phyloP scores from a whole-genome alignment of 768 basidiomycete species.

The Polyporus arcularius region DNA sequence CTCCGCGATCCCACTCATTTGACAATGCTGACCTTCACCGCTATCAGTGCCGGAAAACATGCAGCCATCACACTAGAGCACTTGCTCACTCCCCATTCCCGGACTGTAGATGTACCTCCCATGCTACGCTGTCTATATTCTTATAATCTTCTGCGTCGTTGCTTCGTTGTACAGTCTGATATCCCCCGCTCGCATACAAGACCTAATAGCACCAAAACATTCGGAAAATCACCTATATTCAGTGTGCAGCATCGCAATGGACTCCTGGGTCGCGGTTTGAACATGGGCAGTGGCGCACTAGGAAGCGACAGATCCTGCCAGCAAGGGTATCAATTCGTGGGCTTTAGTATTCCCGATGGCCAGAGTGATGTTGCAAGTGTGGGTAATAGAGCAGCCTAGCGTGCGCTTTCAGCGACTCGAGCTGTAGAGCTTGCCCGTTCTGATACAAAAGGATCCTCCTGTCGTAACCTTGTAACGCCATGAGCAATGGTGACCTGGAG shows the following conservation, averaged over 20 bases:
- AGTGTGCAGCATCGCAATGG: background rate
- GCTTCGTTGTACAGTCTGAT: slow-evolving; percentile 8
- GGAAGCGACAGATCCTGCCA: no score
- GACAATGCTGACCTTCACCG: slow-evolving; percentile 7
- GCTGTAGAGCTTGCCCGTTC: no score
- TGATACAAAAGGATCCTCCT: no score
- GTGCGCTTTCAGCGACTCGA: no score
- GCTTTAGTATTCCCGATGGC: no score
- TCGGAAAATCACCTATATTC: background rate
- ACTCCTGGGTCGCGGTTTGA: background rate
- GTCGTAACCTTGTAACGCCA: no score
- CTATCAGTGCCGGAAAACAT: slow-evolving; percentile 55
- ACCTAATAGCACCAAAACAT: background rate
- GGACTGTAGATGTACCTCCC: slow-evolving; percentile 50
- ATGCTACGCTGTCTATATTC: slow-evolving; percentile 28
- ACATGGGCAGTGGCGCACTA: no score
- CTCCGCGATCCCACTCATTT: no score
- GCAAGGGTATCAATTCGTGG: no score
- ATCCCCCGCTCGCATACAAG: slow-evolving; percentile 15
- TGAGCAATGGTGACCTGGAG: no score
- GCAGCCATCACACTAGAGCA: slow-evolving; percentile 41
- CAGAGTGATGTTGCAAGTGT: no score
- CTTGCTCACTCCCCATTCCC: slow-evolving; percentile 30
- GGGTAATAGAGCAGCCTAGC: no score
- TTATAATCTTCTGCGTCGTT: slow-evolving; percentile 15